Conservation (phyloP, 2,329 filamentous ascomycete species). For the Aureobasidium sp. region DNA sequence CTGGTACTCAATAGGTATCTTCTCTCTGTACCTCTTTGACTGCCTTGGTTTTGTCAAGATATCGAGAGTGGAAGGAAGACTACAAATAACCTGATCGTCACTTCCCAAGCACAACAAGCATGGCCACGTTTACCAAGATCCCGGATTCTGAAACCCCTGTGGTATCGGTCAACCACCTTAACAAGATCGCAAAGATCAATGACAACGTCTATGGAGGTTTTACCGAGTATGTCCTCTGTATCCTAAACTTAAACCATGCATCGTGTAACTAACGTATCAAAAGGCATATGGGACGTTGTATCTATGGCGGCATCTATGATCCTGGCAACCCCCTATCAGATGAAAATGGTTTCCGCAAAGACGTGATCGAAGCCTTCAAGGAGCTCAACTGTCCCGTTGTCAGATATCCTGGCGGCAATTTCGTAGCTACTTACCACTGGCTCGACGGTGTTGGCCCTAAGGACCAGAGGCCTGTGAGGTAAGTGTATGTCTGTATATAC, state of each 20-base stretch:
- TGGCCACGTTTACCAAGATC: conserved; percentile 68
- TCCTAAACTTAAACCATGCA: no score
- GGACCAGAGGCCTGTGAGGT: conserved; percentile 50
- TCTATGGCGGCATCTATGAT: conserved; percentile 80
- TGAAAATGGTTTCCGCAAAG: conserved; percentile 65
- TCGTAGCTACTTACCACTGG: conserved; percentile 80
- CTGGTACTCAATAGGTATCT: neutral
- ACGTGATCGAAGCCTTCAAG: conserved; percentile 65
- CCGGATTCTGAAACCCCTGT: conserved; percentile 50
- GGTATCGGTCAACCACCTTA: conserved; percentile 56
- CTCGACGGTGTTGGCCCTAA: conserved; percentile 68
- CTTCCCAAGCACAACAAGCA: conserved; percentile 26
- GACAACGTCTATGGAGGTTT: conserved; percentile 78
- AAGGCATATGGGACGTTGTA: conserved; percentile 82
- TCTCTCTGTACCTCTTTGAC: neutral
- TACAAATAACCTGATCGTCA: neutral
- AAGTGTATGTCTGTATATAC: neutral
- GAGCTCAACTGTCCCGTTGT: conserved; percentile 70
- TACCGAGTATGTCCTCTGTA: conserved; percentile 54
- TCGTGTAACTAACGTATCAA: neutral
- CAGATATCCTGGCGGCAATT: conserved; percentile 77
- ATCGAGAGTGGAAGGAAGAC: neutral
- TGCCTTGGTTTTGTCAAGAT: neutral
- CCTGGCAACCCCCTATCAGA: conserved; percentile 65
- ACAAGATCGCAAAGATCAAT: conserved; percentile 64